These are phyloP conservation scores for Phytophthora agathidicida DNA, from an alignment of 352 stramenopile genomes.

Conservation along the genomic window DNA sequence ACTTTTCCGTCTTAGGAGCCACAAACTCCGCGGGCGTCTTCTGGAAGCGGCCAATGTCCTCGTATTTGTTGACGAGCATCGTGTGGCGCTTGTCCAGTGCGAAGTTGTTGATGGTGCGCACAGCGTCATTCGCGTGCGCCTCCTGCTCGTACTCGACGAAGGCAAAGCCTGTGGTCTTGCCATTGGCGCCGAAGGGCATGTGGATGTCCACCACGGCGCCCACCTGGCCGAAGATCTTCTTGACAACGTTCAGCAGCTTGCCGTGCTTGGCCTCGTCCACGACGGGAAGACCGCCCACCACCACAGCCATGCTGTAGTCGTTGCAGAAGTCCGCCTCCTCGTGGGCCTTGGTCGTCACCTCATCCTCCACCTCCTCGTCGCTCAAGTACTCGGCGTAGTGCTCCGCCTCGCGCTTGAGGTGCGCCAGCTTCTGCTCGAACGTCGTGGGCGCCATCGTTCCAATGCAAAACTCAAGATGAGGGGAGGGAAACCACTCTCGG, in stretches of 20 bases:
- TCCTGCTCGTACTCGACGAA: constrained; percentile 87
- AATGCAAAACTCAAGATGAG: constrained; percentile 17
- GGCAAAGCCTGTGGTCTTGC: constrained; percentile 77
- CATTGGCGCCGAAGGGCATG: constrained; percentile 70
- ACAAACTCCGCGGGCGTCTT: constrained; percentile 80
- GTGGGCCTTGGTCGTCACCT: constrained; percentile 61
- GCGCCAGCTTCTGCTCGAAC: constrained; percentile 83
- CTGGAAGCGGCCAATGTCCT: constrained; percentile 85
- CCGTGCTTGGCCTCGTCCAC: constrained; percentile 80
- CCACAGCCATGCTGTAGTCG: constrained; percentile 81
- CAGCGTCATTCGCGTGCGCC: constrained; percentile 73
- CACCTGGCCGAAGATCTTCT: constrained; percentile 89
- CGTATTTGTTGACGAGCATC: constrained; percentile 94
- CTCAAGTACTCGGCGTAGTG: constrained; percentile 84
- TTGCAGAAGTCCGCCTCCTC: constrained; percentile 80
- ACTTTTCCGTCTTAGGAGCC: constrained; percentile 82
- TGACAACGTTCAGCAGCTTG: constrained; percentile 86
- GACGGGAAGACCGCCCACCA: constrained; percentile 80
- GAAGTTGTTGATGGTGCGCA: constrained; percentile 89
- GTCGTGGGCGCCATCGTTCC: constrained; percentile 57
- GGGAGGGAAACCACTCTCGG: not conserved
- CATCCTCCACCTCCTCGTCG: constrained; percentile 80
- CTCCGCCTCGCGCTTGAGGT: constrained; percentile 71
- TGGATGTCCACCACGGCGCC: constrained; percentile 77
- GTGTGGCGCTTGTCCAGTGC: constrained; percentile 97